Base-by-base conservation (phyloP, 495 filamentous ascomycete species). In the Hyaloscypha variabilis region DNA sequence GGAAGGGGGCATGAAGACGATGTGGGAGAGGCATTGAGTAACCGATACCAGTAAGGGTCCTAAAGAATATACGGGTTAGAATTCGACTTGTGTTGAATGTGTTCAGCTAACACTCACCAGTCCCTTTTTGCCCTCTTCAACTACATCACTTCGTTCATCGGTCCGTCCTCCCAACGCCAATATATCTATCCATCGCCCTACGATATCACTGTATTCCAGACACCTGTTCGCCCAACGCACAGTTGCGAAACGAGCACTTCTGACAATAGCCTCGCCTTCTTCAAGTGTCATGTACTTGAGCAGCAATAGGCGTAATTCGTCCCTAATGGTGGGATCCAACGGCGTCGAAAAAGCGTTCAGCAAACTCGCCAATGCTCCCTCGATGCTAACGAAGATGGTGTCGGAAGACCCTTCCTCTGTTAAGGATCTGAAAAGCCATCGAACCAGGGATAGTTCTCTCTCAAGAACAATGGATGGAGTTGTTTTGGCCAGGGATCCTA, bases 221-320 rank as follows among this genome's bases (percentile, higher is more conserved):
- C 92, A 96, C n/a, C 90, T 82, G 69, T 97, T 97, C 3, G 93
- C 90, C 80, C 93, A 97, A 26, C 93, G 89, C 5, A 95, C 85
- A n/a, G 90, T 90, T 23, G 90, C 86, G 76, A 92, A 94, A 8
- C 91, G 87, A 56, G 89, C 88, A 60, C 87, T 90, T 62, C 92
- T 81, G 8, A 85, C 80, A 14, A 84, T 71, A 23, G 71, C 74
- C 53, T 80, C 77, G 53, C 84, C 85, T 46, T 85, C 79, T 26
- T 82, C 66, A 50, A 83, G 73, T 54, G 74, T 78, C 88, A 93
- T 93, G 63, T 91, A 87, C 24, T 83, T 78, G 8, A 92, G 72
- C 36, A 95, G 80, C 34, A 93, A 81, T 4, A 72, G 67, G 13
- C 78, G 81, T 8, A 83, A 59, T 31, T 71, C 75, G 49, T 70